These are phyloP conservation scores for Boletellus emodensis DNA, from an alignment of 768 basidiomycete species.

Conservation along the genomic window DNA sequence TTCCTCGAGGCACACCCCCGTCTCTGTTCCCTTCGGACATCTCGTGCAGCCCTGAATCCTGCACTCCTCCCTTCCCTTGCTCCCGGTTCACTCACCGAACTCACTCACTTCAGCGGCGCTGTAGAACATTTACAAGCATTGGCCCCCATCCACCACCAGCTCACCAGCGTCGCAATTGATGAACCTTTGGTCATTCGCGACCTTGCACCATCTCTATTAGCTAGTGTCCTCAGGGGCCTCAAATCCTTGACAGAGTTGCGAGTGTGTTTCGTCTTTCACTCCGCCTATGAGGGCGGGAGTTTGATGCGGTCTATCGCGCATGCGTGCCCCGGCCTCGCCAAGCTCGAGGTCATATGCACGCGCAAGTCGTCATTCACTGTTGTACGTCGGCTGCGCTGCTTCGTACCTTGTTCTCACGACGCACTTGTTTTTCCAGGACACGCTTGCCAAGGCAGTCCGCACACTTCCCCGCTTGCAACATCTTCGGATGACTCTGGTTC, in stretches of 20 bases:
- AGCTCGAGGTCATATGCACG: constrained; percentile 62
- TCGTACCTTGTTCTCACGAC: neutral
- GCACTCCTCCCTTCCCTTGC: constrained; percentile 49
- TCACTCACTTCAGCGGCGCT: constrained; percentile 63
- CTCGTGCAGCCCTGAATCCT: constrained; percentile 50
- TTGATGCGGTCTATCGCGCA: constrained; percentile 62
- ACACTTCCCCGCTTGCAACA: constrained; percentile 60
- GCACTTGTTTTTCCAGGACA: constrained; percentile 16
- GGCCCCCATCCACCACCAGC: constrained; percentile 41
- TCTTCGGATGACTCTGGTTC: constrained; percentile 61
- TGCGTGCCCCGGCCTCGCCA: constrained; percentile 60
- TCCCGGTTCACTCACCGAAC: constrained; percentile 40
- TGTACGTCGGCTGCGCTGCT: constrained; percentile 34
- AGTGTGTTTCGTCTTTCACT: constrained; percentile 65
- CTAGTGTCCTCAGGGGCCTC: constrained; percentile 55
- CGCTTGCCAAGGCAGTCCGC: constrained; percentile 58
- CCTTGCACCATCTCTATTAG: constrained; percentile 57
- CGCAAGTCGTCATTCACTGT: constrained; percentile 72
- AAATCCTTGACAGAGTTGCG: constrained; percentile 54
- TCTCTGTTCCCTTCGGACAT: constrained; percentile 49
- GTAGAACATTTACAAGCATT: constrained; percentile 64
- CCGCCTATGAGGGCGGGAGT: constrained; percentile 70
- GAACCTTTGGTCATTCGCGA: constrained; percentile 68
- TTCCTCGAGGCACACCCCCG: constrained; percentile 66
- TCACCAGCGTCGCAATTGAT: constrained; percentile 57